A percentile compares a stretch with the other conserved stretches of the same genome.
These are phyloP conservation scores for Leishmania martiniquensis DNA, from an alignment of 208 protist species.

Conservation along the genomic window DNA sequence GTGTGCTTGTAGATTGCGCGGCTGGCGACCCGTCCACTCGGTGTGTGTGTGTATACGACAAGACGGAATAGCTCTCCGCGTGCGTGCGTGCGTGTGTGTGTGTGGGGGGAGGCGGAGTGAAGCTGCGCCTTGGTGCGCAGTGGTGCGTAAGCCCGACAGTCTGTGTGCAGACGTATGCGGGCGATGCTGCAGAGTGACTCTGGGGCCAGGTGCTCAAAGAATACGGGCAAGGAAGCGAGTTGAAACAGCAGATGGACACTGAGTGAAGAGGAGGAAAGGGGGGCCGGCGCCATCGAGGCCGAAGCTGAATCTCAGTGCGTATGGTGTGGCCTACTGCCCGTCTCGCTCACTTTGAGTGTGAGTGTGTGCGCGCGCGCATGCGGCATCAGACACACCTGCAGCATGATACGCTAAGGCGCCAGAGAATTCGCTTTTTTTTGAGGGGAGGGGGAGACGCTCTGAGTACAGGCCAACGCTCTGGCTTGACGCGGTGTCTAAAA, in stretches of 20 bases:
- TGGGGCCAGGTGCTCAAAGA: not conserved
- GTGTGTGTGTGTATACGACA: not conserved
- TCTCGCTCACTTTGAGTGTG: not conserved
- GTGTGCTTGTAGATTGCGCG: not conserved
- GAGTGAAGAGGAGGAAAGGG: not conserved
- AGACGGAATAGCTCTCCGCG: not conserved
- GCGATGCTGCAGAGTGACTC: not conserved
- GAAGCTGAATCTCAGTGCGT: not conserved
- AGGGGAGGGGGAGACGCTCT: not conserved
- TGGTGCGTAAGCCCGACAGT: not conserved
- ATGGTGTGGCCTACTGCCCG: not conserved
- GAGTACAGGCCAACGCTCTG: not conserved
- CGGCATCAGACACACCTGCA: not conserved
- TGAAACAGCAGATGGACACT: not conserved
- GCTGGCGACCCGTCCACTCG: not conserved
- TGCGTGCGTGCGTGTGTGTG: not conserved
- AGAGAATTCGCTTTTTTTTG: not conserved
- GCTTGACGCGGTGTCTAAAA: not conserved
- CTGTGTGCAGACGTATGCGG: not conserved
- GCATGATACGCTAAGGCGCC: not conserved
- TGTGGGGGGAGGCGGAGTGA: not conserved
- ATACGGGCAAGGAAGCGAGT: not conserved
- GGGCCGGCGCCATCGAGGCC: not conserved
- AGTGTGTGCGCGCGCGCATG: too few relatives aligned
- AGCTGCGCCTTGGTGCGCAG: not conserved